Conservation (phyloP, 768 basidiomycete species). For the Mycena venus region DNA sequence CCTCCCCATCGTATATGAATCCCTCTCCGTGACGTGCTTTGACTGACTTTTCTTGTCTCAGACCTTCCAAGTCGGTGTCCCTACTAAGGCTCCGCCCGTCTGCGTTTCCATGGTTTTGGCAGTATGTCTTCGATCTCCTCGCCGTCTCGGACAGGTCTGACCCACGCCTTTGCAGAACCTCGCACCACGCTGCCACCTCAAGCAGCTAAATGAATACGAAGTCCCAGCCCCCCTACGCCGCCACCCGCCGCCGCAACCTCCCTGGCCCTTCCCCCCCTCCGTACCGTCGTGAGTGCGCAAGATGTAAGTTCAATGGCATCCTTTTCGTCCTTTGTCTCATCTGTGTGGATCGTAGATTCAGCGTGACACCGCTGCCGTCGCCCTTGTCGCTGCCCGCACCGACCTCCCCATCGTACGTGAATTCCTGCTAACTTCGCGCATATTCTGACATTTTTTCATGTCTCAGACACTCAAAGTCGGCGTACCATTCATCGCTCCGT, state of each 20-base stretch:
- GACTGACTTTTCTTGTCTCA: neutral
- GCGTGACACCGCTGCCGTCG: neutral
- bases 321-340: too few relatives aligned
- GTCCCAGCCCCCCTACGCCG: neutral
- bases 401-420: neutral
- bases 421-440: too few relatives aligned
- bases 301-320: too few relatives aligned
- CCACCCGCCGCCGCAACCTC: neutral
- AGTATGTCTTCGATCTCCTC: neutral
- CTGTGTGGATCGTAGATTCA: too few relatives aligned
- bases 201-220: neutral
- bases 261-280: neutral
- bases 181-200: neutral
- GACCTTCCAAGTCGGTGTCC: too few relatives aligned
- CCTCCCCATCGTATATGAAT: neutral
- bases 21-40: neutral
- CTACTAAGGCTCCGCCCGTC: too few relatives aligned
- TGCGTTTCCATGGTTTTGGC: too few relatives aligned
- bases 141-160: neutral
- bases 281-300: neutral
- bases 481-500: neutral
- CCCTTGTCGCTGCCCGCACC: neutral
- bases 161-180: neutral
- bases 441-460: too few relatives aligned
- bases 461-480: neutral